phyloP scores from a whole-genome alignment of 495 filamentous ascomycete species.

The Neurospora sp. region DNA sequence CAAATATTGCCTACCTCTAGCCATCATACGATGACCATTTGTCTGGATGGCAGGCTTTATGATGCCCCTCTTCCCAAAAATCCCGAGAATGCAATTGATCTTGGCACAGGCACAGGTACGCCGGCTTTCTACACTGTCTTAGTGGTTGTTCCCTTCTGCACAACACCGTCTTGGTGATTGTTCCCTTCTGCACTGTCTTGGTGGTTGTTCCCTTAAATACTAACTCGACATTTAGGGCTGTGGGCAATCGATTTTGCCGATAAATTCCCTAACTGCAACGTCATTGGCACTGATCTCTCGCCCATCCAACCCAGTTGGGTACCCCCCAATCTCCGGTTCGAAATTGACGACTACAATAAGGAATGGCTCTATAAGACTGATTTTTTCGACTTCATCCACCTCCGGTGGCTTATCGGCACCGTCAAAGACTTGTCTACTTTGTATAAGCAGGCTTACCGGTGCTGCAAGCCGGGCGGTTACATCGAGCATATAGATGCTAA shows the following conservation, averaged over 20 bases:
- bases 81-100: conserved; percentile 43
- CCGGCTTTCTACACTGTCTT: neutral
- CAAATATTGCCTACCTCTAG: neutral
- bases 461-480: conserved; percentile 30
- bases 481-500: conserved; percentile 15
- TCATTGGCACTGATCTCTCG: conserved; percentile 51
- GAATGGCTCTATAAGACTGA: conserved; percentile 35
- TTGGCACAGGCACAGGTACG: conserved; percentile 42
- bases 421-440: conserved; percentile 39
- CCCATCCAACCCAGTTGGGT: conserved; percentile 48
- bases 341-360: conserved; percentile 48
- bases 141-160: neutral
- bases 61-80: conserved; percentile 43
- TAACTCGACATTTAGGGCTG: neutral
- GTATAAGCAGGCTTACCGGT: conserved; percentile 20
- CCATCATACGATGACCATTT: conserved; percentile 11
- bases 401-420: conserved; percentile 41
- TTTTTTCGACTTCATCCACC: conserved; percentile 47
- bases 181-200: neutral
- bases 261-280: conserved; percentile 7
- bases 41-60: conserved; percentile 44
- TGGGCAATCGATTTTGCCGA: conserved; percentile 1
- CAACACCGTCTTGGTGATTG: too few relatives aligned
- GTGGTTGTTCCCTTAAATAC: neutral
- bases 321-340: conserved; percentile 46